Percentiles rank a stretch among this genome's conserved stretches.
Evolutionary conservation across 345 rosid species (phyloP).

Genomic region (Conringia planisiliqua): DNA sequence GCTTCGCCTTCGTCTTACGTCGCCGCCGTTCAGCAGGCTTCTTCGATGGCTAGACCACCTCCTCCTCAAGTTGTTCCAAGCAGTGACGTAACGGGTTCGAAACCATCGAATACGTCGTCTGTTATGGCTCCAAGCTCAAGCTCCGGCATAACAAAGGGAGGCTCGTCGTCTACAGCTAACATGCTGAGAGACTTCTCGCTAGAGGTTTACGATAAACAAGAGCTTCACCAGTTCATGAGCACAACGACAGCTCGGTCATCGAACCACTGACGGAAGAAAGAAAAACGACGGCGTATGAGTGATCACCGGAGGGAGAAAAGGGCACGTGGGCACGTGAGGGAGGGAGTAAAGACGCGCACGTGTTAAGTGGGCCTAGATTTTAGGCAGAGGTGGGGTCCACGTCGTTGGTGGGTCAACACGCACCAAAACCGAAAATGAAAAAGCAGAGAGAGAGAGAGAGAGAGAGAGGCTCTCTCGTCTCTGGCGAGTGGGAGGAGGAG

Average conservation of each 20-base stretch:
- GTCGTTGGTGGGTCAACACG: constrained; percentile 49
- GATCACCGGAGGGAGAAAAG: neutral
- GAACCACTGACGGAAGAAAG: constrained; percentile 34
- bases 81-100: constrained; percentile 33
- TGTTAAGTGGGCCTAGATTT: constrained; percentile 50
- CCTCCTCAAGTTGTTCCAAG: constrained; percentile 6
- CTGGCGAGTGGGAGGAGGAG: constrained; percentile 14
- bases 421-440: constrained; percentile 12
- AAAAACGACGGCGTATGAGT: constrained; percentile 3
- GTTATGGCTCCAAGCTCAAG: constrained; percentile 55
- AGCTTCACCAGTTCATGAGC: constrained; percentile 60
- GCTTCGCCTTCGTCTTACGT: constrained; percentile 43
- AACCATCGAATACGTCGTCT: constrained; percentile 34
- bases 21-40: constrained; percentile 52
- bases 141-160: constrained; percentile 33
- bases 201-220: constrained; percentile 68
- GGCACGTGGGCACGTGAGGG: constrained; percentile 63
- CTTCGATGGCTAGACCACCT: constrained; percentile 34
- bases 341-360: constrained; percentile 44
- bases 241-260: constrained; percentile 38
- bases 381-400: constrained; percentile 44
- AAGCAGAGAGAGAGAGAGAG: neutral
- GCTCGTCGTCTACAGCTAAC: constrained; percentile 14
- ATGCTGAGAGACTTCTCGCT: constrained; percentile 72
- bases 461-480: neutral